Evolutionary conservation across 2,329 filamentous ascomycete genomes (phyloP).

Genomic region (Fusarium brachygibbosum): DNA sequence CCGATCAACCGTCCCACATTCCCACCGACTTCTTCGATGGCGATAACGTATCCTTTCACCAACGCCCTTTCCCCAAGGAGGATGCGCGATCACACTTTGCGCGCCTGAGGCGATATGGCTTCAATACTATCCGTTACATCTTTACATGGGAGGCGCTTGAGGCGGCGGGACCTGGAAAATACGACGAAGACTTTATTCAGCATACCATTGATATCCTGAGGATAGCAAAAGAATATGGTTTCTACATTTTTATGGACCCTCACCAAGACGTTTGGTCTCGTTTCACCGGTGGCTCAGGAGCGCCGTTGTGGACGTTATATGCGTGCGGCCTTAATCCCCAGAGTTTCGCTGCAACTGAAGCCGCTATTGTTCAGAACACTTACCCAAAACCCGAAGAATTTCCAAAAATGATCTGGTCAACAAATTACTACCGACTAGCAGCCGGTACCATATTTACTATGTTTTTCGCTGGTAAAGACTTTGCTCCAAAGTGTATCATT

Average conservation of each 20-base stretch:
- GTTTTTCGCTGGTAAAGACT: conserved; percentile 91
- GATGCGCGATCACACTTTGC: conserved; percentile 91
- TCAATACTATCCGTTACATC: conserved; percentile 95
- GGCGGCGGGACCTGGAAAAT: conserved; percentile 87
- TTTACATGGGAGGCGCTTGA: conserved; percentile 99
- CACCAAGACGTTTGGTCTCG: conserved; percentile 99
- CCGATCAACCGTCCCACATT: conserved; percentile 84
- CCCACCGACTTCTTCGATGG: conserved; percentile 88
- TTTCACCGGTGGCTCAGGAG: conserved; percentile 93
- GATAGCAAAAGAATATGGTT: conserved; percentile 88
- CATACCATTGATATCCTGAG: conserved; percentile 90
- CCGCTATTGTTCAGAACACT: conserved; percentile 94
- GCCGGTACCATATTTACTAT: conserved; percentile 93
- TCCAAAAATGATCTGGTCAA: conserved; percentile 99
- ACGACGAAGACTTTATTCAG: conserved; percentile 93
- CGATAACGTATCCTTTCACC: conserved; percentile 90
- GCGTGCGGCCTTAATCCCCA: conserved; percentile 91
- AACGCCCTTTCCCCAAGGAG: conserved; percentile 83
- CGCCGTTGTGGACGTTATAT: conserved; percentile 97
- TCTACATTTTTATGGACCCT: conserved; percentile 98
- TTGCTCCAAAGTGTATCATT: conserved; percentile 95
- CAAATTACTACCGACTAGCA: conserved; percentile 91
- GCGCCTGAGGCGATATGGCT: conserved; percentile 87
- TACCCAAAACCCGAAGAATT: conserved; percentile 87
- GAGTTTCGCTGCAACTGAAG: conserved; percentile 87